phyloP scores from a whole-genome alignment of 495 filamentous ascomycete genomes.

The Penicillium alfredii region DNA sequence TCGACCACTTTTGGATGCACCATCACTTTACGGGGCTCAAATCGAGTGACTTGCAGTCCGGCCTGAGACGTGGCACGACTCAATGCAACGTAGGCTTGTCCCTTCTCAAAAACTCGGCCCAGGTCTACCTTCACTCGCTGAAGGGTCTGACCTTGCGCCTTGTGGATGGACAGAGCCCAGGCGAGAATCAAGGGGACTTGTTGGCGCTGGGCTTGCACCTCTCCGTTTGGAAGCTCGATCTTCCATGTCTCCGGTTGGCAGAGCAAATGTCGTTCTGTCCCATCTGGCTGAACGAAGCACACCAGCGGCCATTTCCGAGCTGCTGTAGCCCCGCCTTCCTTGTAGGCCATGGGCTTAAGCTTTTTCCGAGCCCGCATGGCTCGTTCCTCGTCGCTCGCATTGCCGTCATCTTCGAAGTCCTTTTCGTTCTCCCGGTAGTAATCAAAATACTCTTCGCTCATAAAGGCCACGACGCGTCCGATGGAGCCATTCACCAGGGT shows the following conservation, averaged over 20 bases:
- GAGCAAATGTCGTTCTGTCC: slow-evolving; percentile 68
- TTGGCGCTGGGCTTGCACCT: slow-evolving; percentile 73
- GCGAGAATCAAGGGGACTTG: slow-evolving; percentile 76
- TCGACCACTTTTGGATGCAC: slow-evolving; percentile 79
- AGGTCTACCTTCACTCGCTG: slow-evolving; percentile 94
- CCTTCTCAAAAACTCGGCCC: slow-evolving; percentile 89
- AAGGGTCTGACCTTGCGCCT: slow-evolving; percentile 94
- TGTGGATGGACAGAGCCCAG: slow-evolving; percentile 96
- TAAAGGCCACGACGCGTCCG: slow-evolving; percentile 79
- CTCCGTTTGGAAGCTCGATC: slow-evolving; percentile 90
- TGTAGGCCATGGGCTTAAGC: slow-evolving; percentile 38
- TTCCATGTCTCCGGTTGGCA: slow-evolving; percentile 90
- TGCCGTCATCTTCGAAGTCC: slow-evolving; percentile 40
- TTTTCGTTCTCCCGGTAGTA: slow-evolving; percentile 52
- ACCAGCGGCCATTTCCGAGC: slow-evolving; percentile 70
- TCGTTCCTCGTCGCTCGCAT: slow-evolving; percentile 39
- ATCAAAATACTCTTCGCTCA: slow-evolving; percentile 75
- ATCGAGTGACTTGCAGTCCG: slow-evolving; percentile 82
- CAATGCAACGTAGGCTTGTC: slow-evolving; percentile 57
- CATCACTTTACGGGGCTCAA: slow-evolving; percentile 88
- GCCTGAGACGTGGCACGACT: slow-evolving; percentile 79
- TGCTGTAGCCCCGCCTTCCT: slow-evolving; percentile 26
- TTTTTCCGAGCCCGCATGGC: slow-evolving; percentile 43
- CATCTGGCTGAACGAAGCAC: slow-evolving; percentile 71
- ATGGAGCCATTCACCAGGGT: slow-evolving; percentile 89